phyloP scores from a whole-genome alignment of 306 rosid species.

The Fragaria nilgerrensis region DNA sequence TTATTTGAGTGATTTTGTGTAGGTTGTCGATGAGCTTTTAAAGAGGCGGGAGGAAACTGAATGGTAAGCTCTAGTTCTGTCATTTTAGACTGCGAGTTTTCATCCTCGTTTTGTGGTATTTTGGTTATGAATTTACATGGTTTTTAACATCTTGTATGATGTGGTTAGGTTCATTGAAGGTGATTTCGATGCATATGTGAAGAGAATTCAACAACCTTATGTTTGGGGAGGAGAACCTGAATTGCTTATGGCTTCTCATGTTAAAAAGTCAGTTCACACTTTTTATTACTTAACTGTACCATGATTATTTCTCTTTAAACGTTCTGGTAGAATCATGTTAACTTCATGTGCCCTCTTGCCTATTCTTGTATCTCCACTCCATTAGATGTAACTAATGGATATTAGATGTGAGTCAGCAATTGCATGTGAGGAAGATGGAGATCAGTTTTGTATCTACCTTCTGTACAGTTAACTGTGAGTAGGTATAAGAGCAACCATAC shows the following conservation, averaged over 20 bases:
- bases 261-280: conserved; percentile 62
- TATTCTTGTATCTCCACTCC: neutral
- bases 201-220: conserved; percentile 62
- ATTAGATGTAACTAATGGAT: neutral
- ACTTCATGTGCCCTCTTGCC: neutral
- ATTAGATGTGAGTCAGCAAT: neutral
- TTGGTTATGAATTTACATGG: neutral
- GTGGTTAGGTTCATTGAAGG: conserved; percentile 77
- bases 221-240: conserved; percentile 99
- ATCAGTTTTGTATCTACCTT: neutral
- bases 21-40: conserved; percentile 85
- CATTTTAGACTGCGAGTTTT: neutral
- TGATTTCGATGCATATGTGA: conserved; percentile 75
- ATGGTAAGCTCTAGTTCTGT: conserved; percentile 48
- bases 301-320: neutral
- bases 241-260: conserved; percentile 90
- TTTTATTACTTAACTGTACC: neutral
- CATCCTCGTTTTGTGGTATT: neutral
- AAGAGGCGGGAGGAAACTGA: conserved; percentile 87
- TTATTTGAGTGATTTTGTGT: conserved; percentile 15
- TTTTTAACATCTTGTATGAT: conserved; percentile 3
- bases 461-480: neutral
- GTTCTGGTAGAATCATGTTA: neutral
- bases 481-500: neutral
- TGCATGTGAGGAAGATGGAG: neutral